Base-by-base conservation (phyloP, 257 asterid genomes). In the Datura wrightii region DNA sequence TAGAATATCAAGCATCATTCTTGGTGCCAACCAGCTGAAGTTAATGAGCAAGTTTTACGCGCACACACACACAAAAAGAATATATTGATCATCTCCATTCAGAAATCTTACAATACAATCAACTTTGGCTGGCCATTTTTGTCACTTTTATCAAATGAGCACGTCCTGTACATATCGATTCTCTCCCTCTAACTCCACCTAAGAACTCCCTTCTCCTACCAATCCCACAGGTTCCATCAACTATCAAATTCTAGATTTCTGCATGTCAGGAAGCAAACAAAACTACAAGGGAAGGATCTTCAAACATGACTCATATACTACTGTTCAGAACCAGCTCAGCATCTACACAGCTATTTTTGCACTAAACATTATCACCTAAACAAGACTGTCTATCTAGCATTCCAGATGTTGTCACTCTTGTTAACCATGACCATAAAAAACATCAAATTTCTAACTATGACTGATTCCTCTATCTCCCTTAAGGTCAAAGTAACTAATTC, bases 1-100 rank as follows among this genome's bases (percentile, higher is more conserved):
- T 53, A 83, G 79, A 46, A 87, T 44, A 86, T 55, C 8, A 70
- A 86, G 83, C 46, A 50, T 76, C 63, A 52, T 78, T 78, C 63
- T 31, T n/a, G 2, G 82, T 52, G 31, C 60, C 48, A 78, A 52
- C 63, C 82, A 78, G 63, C 48, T 52, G 24, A 1, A 42, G 72
- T 65, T 34, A 63, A 63, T 6, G 3, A 10, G 1, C 18, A 48
- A 36, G 80, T 76, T 74, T 14, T 14, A 52, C 34, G 48, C 42
- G 3, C 0, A 19, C 2, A 71, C 8, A 24, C 2, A 15, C 59
- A 54, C 59, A 10, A 15, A 41, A 8, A 24, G 31, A 24, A 70
- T 16, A 39, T 69, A 69, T 69, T 69, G 78, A 69, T 70, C 36
- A 16, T 41, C 54, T 70, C 16, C 79, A 70, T 9, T 70, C 6